Evolutionary conservation across 371 early-diverging fungal genomes (phyloP).

Genomic region (Thermomucor indicae-seudaticae): DNA sequence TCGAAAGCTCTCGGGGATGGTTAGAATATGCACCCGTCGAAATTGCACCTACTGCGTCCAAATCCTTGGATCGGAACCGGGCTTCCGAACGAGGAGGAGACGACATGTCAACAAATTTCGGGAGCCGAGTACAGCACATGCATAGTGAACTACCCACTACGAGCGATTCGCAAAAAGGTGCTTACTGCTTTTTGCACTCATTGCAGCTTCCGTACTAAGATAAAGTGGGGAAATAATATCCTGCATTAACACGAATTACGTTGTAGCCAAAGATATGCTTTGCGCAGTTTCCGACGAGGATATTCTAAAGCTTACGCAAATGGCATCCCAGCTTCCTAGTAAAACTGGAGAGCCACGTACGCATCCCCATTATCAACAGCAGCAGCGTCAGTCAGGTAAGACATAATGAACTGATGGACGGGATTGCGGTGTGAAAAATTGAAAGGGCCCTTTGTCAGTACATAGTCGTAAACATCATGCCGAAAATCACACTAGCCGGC

Average conservation of each 20-base stretch:
- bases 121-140: background rate
- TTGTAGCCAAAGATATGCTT: conserved; percentile 22
- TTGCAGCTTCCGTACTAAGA: background rate
- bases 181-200: background rate
- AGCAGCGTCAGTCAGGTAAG: conserved; percentile 2
- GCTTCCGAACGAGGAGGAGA: background rate
- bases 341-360: too few species aligned
- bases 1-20: conserved; percentile 13
- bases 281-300: conserved; percentile 40
- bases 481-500: background rate
- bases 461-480: too few species aligned
- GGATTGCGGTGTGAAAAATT: too few species aligned
- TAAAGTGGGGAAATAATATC: background rate
- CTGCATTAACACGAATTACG: background rate
- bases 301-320: conserved; percentile 32
- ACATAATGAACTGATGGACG: too few species aligned
- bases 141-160: too few species aligned
- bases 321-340: conserved; percentile 23
- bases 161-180: background rate
- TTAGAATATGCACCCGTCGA: conserved; percentile 10
- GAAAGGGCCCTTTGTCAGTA: too few species aligned
- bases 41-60: background rate
- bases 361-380: too few species aligned
- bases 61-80: background rate
- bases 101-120: background rate